phyloP scores from a whole-genome alignment of 2,329 filamentous ascomycete species.

The Cladosporium phlei region DNA sequence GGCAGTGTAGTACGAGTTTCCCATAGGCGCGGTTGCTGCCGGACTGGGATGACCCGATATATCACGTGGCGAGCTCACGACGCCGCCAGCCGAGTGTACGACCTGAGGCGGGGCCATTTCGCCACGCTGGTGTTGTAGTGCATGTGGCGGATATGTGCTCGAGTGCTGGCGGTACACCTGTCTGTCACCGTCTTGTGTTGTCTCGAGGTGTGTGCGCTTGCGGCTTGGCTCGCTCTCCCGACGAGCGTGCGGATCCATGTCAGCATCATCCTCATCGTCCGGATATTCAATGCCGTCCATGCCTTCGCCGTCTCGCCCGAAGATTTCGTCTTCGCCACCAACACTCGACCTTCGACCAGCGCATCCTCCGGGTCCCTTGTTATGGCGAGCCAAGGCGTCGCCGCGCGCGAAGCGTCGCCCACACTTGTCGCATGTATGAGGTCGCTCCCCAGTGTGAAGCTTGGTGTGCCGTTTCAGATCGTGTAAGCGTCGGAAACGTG shows the following conservation, averaged over 20 bases:
- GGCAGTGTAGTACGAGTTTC: slow-evolving; percentile 25
- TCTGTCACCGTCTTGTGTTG: slow-evolving; percentile 48
- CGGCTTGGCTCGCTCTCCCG: slow-evolving; percentile 69
- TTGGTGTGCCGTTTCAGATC: slow-evolving; percentile 96
- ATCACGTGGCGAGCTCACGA: slow-evolving; percentile 32
- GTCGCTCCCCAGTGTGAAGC: slow-evolving; percentile 91
- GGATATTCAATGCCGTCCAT: slow-evolving; percentile 62
- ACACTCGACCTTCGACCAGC: slow-evolving; percentile 87
- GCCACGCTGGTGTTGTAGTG: slow-evolving; percentile 28
- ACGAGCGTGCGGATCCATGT: slow-evolving; percentile 46
- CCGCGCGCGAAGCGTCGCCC: slow-evolving; percentile 91
- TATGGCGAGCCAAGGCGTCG: slow-evolving; percentile 89
- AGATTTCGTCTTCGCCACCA: slow-evolving; percentile 67
- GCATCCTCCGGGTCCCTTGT: slow-evolving; percentile 91
- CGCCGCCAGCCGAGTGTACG: slow-evolving; percentile 28
- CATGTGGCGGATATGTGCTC: slow-evolving; percentile 73
- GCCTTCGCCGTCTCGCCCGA: slow-evolving; percentile 43
- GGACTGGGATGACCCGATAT: slow-evolving; percentile 31
- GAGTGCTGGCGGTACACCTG: slow-evolving; percentile 56
- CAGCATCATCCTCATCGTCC: slow-evolving; percentile 55
- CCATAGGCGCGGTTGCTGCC: slow-evolving; percentile 20
- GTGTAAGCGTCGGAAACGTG: slow-evolving; percentile 86
- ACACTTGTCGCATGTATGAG: slow-evolving; percentile 91
- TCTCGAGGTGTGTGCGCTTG: slow-evolving; percentile 65
- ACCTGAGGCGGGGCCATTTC: slow-evolving; percentile 35